These are phyloP conservation scores for Fomitopsis serialis DNA, from an alignment of 768 basidiomycete genomes.

Conservation along the genomic window DNA sequence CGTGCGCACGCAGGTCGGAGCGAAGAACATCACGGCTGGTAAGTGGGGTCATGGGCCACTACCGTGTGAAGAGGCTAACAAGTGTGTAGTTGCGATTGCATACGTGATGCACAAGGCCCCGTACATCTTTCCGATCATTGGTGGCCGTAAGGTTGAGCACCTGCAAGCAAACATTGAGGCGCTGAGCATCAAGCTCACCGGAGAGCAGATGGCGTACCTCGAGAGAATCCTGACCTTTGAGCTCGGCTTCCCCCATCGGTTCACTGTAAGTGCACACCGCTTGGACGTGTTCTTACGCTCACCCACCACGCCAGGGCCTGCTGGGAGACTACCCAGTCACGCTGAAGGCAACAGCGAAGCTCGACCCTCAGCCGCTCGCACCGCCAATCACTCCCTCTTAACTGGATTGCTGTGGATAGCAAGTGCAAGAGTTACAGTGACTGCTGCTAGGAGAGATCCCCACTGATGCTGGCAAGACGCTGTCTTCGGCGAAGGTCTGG, in stretches of 20 bases:
- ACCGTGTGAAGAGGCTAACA: neutral
- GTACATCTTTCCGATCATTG: conserved; percentile 29
- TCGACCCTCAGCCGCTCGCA: too few relatives aligned
- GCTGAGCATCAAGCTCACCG: conserved; percentile 37
- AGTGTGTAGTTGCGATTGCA: conserved; percentile 48
- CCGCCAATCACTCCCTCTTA: too few relatives aligned
- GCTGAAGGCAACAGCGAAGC: too few relatives aligned
- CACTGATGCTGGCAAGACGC: too few relatives aligned
- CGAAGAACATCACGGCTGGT: conserved; percentile 43
- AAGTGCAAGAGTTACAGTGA: too few relatives aligned
- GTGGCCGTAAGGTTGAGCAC: conserved; percentile 48
- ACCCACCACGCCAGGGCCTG: too few relatives aligned
- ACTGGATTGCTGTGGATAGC: too few relatives aligned
- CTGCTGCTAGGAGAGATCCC: too few relatives aligned
- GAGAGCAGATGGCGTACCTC: conserved; percentile 40
- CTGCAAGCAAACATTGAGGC: conserved; percentile 47
- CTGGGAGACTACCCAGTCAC: too few relatives aligned
- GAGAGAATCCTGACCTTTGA: conserved; percentile 42
- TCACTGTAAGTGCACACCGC: too few relatives aligned
- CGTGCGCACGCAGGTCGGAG: conserved; percentile 45
- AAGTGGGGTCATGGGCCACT: conserved; percentile 5
- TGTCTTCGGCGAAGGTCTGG: too few relatives aligned
- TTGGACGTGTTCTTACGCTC: too few relatives aligned
- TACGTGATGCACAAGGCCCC: conserved; percentile 23
- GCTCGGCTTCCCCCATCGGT: conserved; percentile 46